Evolutionary conservation across 305 asterid species (phyloP).

Genomic region (Fraxinus ornus): DNA sequence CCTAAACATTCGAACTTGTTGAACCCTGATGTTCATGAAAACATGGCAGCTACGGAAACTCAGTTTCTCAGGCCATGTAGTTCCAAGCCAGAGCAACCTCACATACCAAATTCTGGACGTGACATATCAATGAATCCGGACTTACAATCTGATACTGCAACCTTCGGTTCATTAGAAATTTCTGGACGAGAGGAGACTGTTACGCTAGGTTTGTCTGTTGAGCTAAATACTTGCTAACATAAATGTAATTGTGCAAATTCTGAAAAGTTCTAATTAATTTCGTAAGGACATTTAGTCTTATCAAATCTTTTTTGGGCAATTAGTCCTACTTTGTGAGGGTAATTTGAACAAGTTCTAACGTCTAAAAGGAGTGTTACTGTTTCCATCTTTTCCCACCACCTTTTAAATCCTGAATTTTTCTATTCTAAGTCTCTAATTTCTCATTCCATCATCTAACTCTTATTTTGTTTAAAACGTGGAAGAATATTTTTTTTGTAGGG

Average conservation of each 20-base stretch:
- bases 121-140: constrained; percentile 32
- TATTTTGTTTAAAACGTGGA: not conserved
- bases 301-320: not conserved
- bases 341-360: not conserved
- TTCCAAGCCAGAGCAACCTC: constrained; percentile 39
- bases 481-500: constrained; percentile 6
- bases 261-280: constrained; percentile 9
- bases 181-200: constrained; percentile 33
- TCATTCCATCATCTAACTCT: not conserved
- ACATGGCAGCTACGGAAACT: constrained; percentile 31
- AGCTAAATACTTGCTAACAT: constrained; percentile 22
- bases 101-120: constrained; percentile 29
- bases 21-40: constrained; percentile 31
- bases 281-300: not conserved
- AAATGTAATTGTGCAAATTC: not conserved
- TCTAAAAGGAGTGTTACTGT: not conserved
- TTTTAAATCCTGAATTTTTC: not conserved
- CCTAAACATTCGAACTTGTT: constrained; percentile 24
- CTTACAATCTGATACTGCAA: constrained; percentile 33
- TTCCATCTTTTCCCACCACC: not conserved
- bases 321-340: constrained; percentile 6
- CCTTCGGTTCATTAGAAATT: constrained; percentile 23
- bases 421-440: not conserved
- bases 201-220: constrained; percentile 49
- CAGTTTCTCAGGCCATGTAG: constrained; percentile 50